Conservation (phyloP, 129 eudicot species). For the Saussurea involucrata region DNA sequence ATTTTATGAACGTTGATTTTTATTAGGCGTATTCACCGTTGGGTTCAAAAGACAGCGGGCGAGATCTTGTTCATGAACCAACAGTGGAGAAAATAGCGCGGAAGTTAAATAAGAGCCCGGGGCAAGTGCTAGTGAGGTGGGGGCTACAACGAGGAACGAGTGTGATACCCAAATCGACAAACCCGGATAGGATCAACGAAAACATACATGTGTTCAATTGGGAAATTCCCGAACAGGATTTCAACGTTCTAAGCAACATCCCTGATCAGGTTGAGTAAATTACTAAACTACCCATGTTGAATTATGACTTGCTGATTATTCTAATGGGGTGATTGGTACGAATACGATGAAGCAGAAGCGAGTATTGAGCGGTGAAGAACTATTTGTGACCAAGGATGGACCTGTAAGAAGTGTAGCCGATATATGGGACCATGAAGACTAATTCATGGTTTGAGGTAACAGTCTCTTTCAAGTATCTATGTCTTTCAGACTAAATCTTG, state of each 20-base stretch:
- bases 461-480: not conserved
- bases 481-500: not conserved
- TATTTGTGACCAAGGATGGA: slow-evolving; percentile 67
- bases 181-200: slow-evolving; percentile 57
- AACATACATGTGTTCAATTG: slow-evolving; percentile 56
- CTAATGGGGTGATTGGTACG: not conserved
- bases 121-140: slow-evolving; percentile 78
- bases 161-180: slow-evolving; percentile 63
- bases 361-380: slow-evolving; percentile 57
- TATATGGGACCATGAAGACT: slow-evolving; percentile 72
- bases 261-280: slow-evolving; percentile 35
- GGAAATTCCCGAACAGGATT: slow-evolving; percentile 59
- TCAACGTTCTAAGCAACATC: slow-evolving; percentile 46
- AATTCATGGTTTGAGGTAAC: not conserved
- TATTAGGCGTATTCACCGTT: slow-evolving; percentile 66
- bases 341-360: slow-evolving; percentile 32
- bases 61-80: slow-evolving; percentile 64
- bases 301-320: not conserved
- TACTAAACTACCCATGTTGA: not conserved
- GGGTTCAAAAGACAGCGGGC: slow-evolving; percentile 57
- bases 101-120: slow-evolving; percentile 66
- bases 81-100: slow-evolving; percentile 50
- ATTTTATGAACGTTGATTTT: not conserved
- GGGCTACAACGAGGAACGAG: slow-evolving; percentile 82
- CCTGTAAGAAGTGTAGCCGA: slow-evolving; percentile 44